Conservation (phyloP, 805 yeast species). For the Kazachstania taianensis region DNA sequence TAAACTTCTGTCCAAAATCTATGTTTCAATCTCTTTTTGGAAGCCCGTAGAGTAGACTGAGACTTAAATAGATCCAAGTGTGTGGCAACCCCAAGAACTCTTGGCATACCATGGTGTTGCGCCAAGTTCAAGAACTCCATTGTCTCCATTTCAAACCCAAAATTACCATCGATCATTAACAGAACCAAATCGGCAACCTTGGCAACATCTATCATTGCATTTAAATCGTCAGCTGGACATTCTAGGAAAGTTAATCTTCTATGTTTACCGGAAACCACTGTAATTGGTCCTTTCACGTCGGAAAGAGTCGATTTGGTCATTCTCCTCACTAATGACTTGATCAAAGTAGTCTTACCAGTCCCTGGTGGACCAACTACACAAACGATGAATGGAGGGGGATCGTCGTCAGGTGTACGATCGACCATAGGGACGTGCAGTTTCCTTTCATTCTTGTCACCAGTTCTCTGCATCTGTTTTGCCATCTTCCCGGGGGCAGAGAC, state of each 20-base stretch:
- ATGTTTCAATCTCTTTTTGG: slow-evolving; percentile 84
- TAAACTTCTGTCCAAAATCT: slow-evolving; percentile 99
- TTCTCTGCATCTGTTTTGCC: slow-evolving; percentile 71
- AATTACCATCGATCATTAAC: slow-evolving; percentile 87
- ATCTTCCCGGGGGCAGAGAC: slow-evolving; percentile 79
- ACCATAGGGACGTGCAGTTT: slow-evolving; percentile 95
- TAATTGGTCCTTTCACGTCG: slow-evolving; percentile 91
- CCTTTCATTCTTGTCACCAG: slow-evolving; percentile 72
- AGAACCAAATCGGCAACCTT: slow-evolving; percentile 90
- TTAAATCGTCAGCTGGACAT: slow-evolving; percentile 76
- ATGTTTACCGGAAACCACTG: slow-evolving; percentile 91
- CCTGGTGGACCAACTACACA: slow-evolving; percentile 99
- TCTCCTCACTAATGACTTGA: slow-evolving; percentile 78
- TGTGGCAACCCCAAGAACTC: slow-evolving; percentile 89
- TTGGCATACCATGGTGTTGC: slow-evolving; percentile 98
- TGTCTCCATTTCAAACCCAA: slow-evolving; percentile 98
- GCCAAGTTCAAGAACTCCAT: slow-evolving; percentile 96
- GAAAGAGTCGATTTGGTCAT: slow-evolving; percentile 75
- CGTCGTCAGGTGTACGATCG: slow-evolving; percentile 93
- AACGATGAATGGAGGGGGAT: slow-evolving; percentile 92
- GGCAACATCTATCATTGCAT: slow-evolving; percentile 93
- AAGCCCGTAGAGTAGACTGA: slow-evolving; percentile 78
- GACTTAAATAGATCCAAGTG: slow-evolving; percentile 90
- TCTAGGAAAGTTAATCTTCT: slow-evolving; percentile 89
- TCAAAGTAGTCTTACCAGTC: slow-evolving; percentile 90